A percentile compares a stretch with the other conserved stretches of the same genome.
These are phyloP conservation scores for Loxodes magnus DNA, from an alignment of 73 alveolate species.

Conservation along the genomic window DNA sequence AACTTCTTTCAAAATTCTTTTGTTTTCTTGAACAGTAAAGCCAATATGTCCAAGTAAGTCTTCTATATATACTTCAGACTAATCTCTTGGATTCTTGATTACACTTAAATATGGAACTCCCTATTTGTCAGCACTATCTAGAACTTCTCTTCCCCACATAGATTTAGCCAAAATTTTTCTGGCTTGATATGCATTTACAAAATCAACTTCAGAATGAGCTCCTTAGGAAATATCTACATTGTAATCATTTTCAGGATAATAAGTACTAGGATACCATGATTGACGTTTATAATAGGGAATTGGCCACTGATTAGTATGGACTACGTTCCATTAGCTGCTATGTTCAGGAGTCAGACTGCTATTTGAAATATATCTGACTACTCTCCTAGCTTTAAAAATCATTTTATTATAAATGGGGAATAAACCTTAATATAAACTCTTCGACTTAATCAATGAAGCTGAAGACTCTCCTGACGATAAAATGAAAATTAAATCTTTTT, in stretches of 20 bases:
- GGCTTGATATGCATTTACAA: neutral
- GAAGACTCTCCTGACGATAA: no score
- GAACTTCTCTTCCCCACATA: slow-evolving; percentile 9
- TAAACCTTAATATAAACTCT: no score
- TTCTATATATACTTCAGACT: neutral
- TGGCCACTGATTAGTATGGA: slow-evolving; percentile 13
- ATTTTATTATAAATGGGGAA: no score
- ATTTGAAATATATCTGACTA: no score
- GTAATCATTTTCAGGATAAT: slow-evolving; percentile 14
- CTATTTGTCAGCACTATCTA: neutral
- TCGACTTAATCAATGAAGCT: no score
- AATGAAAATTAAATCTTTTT: neutral
- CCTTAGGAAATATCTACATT: neutral
- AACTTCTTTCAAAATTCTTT: neutral
- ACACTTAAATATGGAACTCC: neutral
- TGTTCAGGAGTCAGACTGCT: neutral
- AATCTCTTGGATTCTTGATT: neutral
- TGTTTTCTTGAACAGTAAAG: slow-evolving; percentile 1
- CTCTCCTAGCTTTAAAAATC: no score
- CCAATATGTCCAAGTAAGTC: slow-evolving; percentile 4
- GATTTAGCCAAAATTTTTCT: neutral
- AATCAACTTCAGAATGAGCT: neutral
- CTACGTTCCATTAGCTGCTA: slow-evolving; percentile 1
- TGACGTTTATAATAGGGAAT: slow-evolving; percentile 10
- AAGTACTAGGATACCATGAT: neutral